A percentile compares a stretch with the other conserved stretches of the same genome.
Conservation (phyloP, 2,329 filamentous ascomycete genomes). For the Trichothecium sympodiale region DNA sequence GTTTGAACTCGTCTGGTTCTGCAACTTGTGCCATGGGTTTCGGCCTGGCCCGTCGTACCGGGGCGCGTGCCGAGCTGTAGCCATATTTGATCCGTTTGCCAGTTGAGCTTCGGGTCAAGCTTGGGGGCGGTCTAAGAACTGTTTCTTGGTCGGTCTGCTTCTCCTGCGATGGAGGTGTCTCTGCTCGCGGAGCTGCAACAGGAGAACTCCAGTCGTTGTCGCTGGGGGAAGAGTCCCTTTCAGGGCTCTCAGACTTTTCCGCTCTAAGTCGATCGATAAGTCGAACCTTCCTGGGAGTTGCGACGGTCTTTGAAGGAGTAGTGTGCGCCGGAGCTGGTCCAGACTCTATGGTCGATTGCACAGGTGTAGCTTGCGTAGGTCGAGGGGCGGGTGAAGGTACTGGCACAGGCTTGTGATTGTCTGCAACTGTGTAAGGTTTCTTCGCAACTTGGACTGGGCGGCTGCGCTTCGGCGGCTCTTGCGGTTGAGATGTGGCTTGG, state of each 20-base stretch:
- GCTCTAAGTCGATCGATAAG: conserved; percentile 6
- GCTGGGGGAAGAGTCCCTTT: not conserved
- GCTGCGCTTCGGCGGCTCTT: too few species aligned
- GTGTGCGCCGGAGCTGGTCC: too few species aligned
- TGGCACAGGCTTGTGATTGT: too few species aligned
- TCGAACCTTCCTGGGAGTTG: conserved; percentile 2
- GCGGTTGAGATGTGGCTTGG: too few species aligned
- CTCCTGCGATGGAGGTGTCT: conserved; percentile 2
- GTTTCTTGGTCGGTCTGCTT: conserved; percentile 1
- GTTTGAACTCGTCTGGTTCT: not conserved
- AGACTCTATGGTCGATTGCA: too few species aligned
- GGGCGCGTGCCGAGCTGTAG: conserved; percentile 5
- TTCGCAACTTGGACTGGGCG: too few species aligned
- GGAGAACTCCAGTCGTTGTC: not conserved
- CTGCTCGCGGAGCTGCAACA: not conserved
- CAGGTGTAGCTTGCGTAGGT: too few species aligned
- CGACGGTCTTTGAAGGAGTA: too few species aligned
- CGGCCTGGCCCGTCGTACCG: conserved; percentile 1
- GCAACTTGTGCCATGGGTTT: conserved; percentile 1
- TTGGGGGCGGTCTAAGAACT: not conserved
- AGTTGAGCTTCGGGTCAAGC: not conserved
- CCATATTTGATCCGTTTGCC: conserved; percentile 6
- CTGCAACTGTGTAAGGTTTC: too few species aligned
- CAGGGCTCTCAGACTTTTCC: conserved; percentile 2
- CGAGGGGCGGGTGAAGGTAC: too few species aligned